Conservation (phyloP, 805 yeast genomes). For the Metschnikowia picachoensis region DNA sequence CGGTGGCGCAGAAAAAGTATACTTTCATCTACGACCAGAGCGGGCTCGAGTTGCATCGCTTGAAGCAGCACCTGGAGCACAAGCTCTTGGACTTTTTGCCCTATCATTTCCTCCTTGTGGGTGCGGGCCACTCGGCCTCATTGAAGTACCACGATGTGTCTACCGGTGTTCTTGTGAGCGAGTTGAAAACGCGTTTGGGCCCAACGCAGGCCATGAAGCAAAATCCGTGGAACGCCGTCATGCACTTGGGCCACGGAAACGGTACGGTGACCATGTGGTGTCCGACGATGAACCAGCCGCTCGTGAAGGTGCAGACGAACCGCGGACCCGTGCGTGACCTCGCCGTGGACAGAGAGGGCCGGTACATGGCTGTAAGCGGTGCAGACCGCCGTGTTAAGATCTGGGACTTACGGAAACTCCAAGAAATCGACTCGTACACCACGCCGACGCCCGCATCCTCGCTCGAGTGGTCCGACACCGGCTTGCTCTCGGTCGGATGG, state of each 20-base stretch:
- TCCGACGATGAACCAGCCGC: slow-evolving; percentile 80
- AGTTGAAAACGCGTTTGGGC: slow-evolving; percentile 81
- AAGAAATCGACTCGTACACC: slow-evolving; percentile 64
- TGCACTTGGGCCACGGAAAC: slow-evolving; percentile 89
- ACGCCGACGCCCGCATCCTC: slow-evolving; percentile 84
- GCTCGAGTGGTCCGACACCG: slow-evolving; percentile 80
- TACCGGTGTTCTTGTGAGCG: slow-evolving; percentile 83
- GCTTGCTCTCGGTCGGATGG: slow-evolving; percentile 85
- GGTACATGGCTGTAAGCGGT: slow-evolving; percentile 91
- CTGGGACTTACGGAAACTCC: slow-evolving; percentile 89
- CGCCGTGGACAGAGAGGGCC: slow-evolving; percentile 87
- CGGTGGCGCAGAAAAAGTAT: slow-evolving; percentile 95
- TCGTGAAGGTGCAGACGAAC: slow-evolving; percentile 75
- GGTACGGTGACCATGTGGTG: slow-evolving; percentile 95
- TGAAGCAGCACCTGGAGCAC: slow-evolving; percentile 85
- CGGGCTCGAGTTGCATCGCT: slow-evolving; percentile 88
- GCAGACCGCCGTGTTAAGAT: slow-evolving; percentile 79
- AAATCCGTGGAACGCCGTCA: slow-evolving; percentile 93
- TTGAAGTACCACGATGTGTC: slow-evolving; percentile 93
- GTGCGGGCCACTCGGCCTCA: slow-evolving; percentile 87
- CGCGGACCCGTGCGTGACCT: slow-evolving; percentile 85
- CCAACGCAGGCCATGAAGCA: slow-evolving; percentile 86
- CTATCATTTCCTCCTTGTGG: slow-evolving; percentile 80
- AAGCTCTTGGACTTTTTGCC: slow-evolving; percentile 85
- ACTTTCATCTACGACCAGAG: slow-evolving; percentile 87